Percentiles rank a stretch among this genome's conserved stretches.
phyloP scores from a whole-genome alignment of 139 green algal species.

The Chlorella sorokiniana region DNA sequence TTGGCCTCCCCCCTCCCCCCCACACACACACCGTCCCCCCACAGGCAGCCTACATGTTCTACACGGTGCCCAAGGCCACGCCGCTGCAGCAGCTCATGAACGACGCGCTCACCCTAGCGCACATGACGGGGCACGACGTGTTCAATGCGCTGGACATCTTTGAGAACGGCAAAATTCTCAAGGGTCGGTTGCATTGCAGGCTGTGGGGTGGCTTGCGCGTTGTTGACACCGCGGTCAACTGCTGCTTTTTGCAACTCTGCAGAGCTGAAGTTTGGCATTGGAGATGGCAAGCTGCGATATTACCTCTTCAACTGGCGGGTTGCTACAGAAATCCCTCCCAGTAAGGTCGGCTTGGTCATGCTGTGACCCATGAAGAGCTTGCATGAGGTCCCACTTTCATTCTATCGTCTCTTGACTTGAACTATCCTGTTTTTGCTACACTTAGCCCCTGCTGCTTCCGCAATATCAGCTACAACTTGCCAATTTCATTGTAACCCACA shows the following conservation, averaged over 20 bases:
- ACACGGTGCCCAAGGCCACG: conserved; percentile 72
- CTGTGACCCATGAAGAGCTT: conserved; percentile 71
- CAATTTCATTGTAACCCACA: too few relatives aligned
- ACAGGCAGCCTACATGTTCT: conserved; percentile 95
- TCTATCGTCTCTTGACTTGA: too few relatives aligned
- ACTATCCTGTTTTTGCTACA: too few relatives aligned
- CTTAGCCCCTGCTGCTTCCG: too few relatives aligned
- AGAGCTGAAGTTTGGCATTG: conserved; percentile 98
- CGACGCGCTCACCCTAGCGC: conserved; percentile 88
- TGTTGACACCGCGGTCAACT: neutral
- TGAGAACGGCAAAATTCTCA: conserved; percentile 65
- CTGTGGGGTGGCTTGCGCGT: neutral
- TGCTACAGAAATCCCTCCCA: conserved; percentile 51
- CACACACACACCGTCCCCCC: neutral
- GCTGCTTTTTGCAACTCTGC: conserved; percentile 14
- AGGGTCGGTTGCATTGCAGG: neutral
- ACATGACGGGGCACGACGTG: conserved; percentile 86
- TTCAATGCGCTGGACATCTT: conserved; percentile 98
- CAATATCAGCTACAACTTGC: too few relatives aligned
- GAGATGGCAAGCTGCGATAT: conserved; percentile 95
- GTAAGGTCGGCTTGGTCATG: conserved; percentile 91
- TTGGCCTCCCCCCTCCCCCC: neutral
- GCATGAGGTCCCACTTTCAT: too few relatives aligned
- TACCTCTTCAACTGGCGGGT: conserved; percentile 99
- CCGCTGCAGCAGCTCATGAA: conserved; percentile 70